Percentiles rank a stretch among this genome's conserved stretches.
These are phyloP conservation scores for Nigrograna mackinnonii DNA, from an alignment of 2,329 filamentous ascomycete genomes.

Conservation along the genomic window DNA sequence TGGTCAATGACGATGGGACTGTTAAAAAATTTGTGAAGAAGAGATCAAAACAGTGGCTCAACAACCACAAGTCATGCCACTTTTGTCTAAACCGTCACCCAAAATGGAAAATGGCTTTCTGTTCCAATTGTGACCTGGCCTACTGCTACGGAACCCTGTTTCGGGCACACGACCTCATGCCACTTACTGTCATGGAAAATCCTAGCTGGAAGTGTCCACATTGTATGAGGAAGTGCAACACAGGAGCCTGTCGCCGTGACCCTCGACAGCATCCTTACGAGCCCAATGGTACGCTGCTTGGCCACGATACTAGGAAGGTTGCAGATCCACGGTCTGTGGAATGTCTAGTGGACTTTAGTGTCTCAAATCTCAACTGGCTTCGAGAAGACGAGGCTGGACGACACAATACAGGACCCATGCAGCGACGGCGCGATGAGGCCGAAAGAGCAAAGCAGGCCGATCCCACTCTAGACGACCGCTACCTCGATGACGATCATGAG, in stretches of 20 bases:
- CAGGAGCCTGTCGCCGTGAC: slow-evolving; percentile 73
- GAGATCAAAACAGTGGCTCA: slow-evolving; percentile 54
- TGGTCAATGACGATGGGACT: slow-evolving; percentile 66
- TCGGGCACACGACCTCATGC: slow-evolving; percentile 88
- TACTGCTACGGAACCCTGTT: slow-evolving; percentile 96
- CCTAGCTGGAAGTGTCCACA: slow-evolving; percentile 87
- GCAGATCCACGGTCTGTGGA: slow-evolving; percentile 92
- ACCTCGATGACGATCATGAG: slow-evolving; percentile 45
- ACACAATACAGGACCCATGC: slow-evolving; percentile 50
- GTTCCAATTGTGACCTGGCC: slow-evolving; percentile 72
- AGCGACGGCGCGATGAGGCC: slow-evolving; percentile 57
- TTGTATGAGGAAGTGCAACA: slow-evolving; percentile 86
- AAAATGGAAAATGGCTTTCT: slow-evolving; percentile 82
- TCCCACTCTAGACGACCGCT: slow-evolving; percentile 48
- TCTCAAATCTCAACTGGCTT: slow-evolving; percentile 87
- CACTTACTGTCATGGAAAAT: slow-evolving; percentile 78
- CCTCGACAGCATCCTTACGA: slow-evolving; percentile 76
- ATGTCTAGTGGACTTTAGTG: slow-evolving; percentile 84
- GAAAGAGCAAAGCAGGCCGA: slow-evolving; percentile 54
- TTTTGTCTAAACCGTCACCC: slow-evolving; percentile 81
- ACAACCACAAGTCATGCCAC: slow-evolving; percentile 68
- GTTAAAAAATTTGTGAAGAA: slow-evolving; percentile 68
- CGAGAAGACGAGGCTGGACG: slow-evolving; percentile 54
- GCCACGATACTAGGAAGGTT: slow-evolving; percentile 87
- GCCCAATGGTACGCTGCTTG: slow-evolving; percentile 84